These are phyloP conservation scores for Sodiomyces alkalinus DNA, from an alignment of 2,329 filamentous ascomycete species.

Conservation along the genomic window DNA sequence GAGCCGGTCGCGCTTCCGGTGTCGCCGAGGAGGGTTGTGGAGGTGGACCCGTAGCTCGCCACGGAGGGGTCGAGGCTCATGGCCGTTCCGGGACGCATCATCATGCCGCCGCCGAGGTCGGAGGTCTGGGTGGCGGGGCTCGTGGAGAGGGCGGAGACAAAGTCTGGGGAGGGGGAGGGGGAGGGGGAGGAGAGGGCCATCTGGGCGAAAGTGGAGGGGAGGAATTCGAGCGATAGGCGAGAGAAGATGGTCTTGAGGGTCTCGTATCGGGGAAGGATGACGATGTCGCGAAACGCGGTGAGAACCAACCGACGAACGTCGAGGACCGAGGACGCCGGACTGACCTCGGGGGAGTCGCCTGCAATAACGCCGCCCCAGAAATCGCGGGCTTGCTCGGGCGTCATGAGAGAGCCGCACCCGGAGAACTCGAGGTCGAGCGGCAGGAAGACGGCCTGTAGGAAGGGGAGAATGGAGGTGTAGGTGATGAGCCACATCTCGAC, in stretches of 20 bases:
- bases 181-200: conserved; percentile 38
- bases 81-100: conserved; percentile 53
- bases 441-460: conserved; percentile 88
- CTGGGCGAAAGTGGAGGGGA: conserved; percentile 36
- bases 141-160: conserved; percentile 29
- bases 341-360: conserved; percentile 24
- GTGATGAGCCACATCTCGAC: conserved; percentile 92
- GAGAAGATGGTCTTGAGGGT: conserved; percentile 82
- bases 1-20: conserved; percentile 31
- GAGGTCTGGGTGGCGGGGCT: conserved; percentile 31
- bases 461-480: conserved; percentile 80
- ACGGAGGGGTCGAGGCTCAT: conserved; percentile 58
- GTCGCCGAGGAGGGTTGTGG: conserved; percentile 63
- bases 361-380: conserved; percentile 69
- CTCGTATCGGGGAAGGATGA: conserved; percentile 82
- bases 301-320: conserved; percentile 85
- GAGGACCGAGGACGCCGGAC: conserved; percentile 39
- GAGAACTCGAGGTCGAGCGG: conserved; percentile 88
- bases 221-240: conserved; percentile 69
- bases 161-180: too few relatives aligned
- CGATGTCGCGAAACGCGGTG: conserved; percentile 71
- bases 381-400: conserved; percentile 62
- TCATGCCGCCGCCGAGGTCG: conserved; percentile 17
- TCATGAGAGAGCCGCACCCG: conserved; percentile 68
- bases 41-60: conserved; percentile 67